These are phyloP conservation scores for Alternaria longipes DNA, from an alignment of 2,329 filamentous ascomycete genomes.

Conservation along the genomic window DNA sequence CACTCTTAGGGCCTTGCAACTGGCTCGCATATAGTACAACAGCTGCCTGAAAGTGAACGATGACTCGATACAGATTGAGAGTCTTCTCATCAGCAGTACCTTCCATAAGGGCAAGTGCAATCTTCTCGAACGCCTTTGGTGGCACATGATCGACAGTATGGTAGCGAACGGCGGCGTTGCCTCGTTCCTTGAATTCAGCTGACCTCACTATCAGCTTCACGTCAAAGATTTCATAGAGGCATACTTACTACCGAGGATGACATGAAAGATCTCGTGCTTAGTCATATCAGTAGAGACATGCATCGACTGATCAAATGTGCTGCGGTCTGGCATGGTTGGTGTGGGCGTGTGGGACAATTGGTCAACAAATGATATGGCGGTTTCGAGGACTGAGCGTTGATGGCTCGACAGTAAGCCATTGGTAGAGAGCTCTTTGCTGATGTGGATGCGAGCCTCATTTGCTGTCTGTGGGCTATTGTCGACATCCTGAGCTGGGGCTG, in stretches of 20 bases:
- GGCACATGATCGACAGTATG: conserved; percentile 43
- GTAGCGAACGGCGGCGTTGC: conserved; percentile 30
- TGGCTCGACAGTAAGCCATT: conserved; percentile 37
- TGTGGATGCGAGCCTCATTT: conserved; percentile 37
- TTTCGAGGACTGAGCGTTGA: conserved; percentile 44
- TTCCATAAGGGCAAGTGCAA: conserved; percentile 41
- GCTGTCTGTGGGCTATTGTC: conserved; percentile 32
- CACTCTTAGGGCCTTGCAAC: conserved; percentile 33
- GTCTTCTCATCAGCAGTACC: conserved; percentile 41
- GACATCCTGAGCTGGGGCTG: conserved; percentile 26
- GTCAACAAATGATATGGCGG: conserved; percentile 43
- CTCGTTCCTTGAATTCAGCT: conserved; percentile 31
- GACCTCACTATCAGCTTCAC: conserved; percentile 1
- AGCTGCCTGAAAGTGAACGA: conserved; percentile 44
- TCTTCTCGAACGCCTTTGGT: conserved; percentile 40
- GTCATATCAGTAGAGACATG: conserved; percentile 37
- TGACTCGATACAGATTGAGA: conserved; percentile 41
- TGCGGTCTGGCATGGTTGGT: conserved; percentile 32
- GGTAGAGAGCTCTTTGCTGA: conserved; percentile 42
- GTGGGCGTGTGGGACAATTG: conserved; percentile 37
- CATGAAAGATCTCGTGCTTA: conserved; percentile 37
- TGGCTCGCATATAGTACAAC: conserved; percentile 38
- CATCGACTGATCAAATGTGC: conserved; percentile 37
- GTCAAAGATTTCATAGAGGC: neutral
- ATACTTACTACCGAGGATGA: conserved; percentile 37